phyloP scores from a whole-genome alignment of 2,329 filamentous ascomycete genomes.

The Diplodia corticola region DNA sequence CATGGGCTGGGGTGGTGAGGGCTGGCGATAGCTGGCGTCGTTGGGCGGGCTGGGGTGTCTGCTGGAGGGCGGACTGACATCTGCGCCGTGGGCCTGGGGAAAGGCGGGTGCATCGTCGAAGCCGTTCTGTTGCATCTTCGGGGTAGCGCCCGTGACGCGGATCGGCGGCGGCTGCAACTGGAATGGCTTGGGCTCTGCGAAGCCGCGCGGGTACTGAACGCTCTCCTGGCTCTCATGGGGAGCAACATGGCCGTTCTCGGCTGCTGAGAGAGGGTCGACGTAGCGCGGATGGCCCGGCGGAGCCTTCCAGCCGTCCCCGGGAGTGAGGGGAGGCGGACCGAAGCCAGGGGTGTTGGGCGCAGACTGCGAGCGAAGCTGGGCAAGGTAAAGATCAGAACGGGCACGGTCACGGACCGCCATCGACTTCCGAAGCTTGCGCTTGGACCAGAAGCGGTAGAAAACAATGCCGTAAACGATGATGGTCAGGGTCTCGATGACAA shows the following conservation, averaged over 20 bases:
- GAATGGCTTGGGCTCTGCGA: constrained; percentile 63
- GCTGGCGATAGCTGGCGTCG: constrained; percentile 27
- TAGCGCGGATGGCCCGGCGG: constrained; percentile 46
- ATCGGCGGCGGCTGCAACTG: constrained; percentile 81
- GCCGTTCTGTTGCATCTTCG: constrained; percentile 62
- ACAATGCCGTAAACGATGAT: constrained; percentile 91
- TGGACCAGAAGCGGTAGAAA: constrained; percentile 97
- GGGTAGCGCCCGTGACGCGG: constrained; percentile 76
- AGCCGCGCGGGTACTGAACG: constrained; percentile 45
- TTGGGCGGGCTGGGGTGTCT: not conserved
- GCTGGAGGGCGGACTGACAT: constrained; percentile 8
- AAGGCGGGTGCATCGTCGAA: constrained; percentile 51
- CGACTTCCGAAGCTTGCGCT: constrained; percentile 90
- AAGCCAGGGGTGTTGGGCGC: constrained; percentile 94
- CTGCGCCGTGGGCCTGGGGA: not conserved
- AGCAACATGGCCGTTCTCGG: constrained; percentile 53
- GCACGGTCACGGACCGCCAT: constrained; percentile 96
- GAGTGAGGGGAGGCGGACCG: constrained; percentile 63
- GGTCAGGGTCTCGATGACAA: constrained; percentile 87
- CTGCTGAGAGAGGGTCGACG: constrained; percentile 41
- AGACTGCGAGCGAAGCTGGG: constrained; percentile 66
- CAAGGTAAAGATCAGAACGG: constrained; percentile 91
- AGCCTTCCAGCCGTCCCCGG: constrained; percentile 49
- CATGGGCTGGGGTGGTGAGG: constrained; percentile 31
- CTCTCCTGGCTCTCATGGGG: constrained; percentile 58